A percentile compares a stretch with the other conserved stretches of the same genome.
These are phyloP conservation scores for Wallacemonas sp. DNA, from an alignment of 208 protist species.

Conservation along the genomic window DNA sequence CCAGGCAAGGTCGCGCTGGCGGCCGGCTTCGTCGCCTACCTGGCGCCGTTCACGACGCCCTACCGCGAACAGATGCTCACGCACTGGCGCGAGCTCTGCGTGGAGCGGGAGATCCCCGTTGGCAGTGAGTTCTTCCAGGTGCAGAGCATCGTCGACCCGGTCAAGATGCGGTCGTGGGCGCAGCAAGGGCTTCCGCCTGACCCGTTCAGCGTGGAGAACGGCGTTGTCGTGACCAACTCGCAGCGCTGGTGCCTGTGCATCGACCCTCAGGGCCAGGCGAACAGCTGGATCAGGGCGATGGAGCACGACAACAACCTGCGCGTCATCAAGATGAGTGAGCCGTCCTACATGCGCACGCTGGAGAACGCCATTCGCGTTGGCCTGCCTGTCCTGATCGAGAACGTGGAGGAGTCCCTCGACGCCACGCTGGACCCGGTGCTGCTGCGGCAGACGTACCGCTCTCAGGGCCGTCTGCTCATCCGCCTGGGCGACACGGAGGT, in stretches of 20 bases:
- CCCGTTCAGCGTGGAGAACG: conserved; percentile 93
- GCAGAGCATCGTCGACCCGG: conserved; percentile 88
- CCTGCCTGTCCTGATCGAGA: conserved; percentile 96
- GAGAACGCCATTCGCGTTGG: conserved; percentile 95
- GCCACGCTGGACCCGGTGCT: conserved; percentile 95
- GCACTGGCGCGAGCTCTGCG: conserved; percentile 72
- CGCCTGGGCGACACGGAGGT: conserved; percentile 94
- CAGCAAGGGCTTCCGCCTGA: conserved; percentile 95
- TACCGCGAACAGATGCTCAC: conserved; percentile 83
- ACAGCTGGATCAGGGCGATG: conserved; percentile 95
- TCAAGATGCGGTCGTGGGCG: conserved; percentile 93
- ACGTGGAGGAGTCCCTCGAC: conserved; percentile 96
- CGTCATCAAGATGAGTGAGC: conserved; percentile 92
- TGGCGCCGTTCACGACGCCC: conserved; percentile 88
- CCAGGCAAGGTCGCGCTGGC: conserved; percentile 84
- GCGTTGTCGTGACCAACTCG: conserved; percentile 84
- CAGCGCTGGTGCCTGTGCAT: conserved; percentile 95
- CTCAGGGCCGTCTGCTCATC: conserved; percentile 88
- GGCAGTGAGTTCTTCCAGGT: conserved; percentile 75
- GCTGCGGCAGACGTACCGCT: conserved; percentile 94
- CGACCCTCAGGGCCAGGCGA: conserved; percentile 95
- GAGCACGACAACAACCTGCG: conserved; percentile 92
- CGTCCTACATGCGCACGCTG: conserved; percentile 92
- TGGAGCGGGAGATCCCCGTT: conserved; percentile 66
- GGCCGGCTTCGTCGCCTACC: conserved; percentile 91